phyloP scores from a whole-genome alignment of 2,329 filamentous ascomycete species.

The Nothopassalora personata region DNA sequence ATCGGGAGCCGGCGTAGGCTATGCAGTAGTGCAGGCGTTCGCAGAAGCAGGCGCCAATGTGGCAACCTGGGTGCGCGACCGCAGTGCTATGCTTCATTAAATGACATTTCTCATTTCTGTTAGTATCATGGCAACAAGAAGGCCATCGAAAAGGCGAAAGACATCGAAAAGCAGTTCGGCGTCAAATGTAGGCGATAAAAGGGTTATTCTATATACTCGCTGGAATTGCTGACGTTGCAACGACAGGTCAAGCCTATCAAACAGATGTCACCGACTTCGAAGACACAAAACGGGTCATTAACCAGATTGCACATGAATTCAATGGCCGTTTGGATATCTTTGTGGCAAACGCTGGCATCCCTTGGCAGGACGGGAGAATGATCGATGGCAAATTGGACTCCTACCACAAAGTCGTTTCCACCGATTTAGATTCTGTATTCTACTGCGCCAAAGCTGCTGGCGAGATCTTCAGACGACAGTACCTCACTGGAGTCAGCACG shows the following conservation, averaged over 20 bases:
- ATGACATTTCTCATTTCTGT: neutral
- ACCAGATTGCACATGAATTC: constrained; percentile 61
- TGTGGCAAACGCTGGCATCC: constrained; percentile 71
- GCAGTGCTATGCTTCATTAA: neutral
- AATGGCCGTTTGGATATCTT: constrained; percentile 65
- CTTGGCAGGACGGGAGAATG: constrained; percentile 59
- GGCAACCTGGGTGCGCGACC: constrained; percentile 34
- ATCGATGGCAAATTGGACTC: constrained; percentile 60
- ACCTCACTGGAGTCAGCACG: constrained; percentile 57
- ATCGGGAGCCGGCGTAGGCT: constrained; percentile 33
- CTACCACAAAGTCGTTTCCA: constrained; percentile 62
- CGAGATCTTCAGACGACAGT: constrained; percentile 64
- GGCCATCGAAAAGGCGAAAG: constrained; percentile 29
- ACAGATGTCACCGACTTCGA: constrained; percentile 54
- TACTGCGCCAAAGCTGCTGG: constrained; percentile 52
- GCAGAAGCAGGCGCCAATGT: constrained; percentile 41
- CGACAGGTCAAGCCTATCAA: constrained; percentile 38
- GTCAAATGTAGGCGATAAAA: constrained; percentile 35
- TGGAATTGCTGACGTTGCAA: neutral
- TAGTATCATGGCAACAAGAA: constrained; percentile 37
- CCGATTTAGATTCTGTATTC: constrained; percentile 56
- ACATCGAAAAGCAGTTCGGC: constrained; percentile 31
- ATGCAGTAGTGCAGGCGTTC: constrained; percentile 30
- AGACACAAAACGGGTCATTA: constrained; percentile 52
- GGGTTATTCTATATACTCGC: constrained; percentile 38